phyloP scores from a whole-genome alignment of 2,329 filamentous ascomycete genomes.

The Pseudogymnoascus pannorum region DNA sequence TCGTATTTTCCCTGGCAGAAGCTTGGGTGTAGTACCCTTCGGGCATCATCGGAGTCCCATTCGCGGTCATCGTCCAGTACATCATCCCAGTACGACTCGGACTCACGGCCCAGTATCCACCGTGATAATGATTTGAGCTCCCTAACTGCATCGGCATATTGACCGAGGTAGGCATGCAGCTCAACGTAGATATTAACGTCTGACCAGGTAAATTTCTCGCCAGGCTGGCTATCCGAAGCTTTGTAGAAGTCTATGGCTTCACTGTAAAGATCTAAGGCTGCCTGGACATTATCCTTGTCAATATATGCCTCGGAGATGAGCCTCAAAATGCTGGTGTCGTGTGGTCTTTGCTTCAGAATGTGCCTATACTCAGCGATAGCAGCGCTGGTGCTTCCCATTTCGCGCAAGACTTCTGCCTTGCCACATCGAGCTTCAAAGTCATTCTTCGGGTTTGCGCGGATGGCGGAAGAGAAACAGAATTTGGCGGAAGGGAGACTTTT shows the following conservation, averaged over 20 bases:
- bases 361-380: constrained; percentile 51
- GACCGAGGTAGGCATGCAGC: constrained; percentile 59
- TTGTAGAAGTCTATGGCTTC: constrained; percentile 26
- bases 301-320: constrained; percentile 30
- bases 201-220: constrained; percentile 50
- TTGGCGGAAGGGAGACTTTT: constrained; percentile 47
- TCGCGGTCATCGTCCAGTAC: constrained; percentile 72
- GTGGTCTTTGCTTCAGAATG: constrained; percentile 41
- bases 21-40: constrained; percentile 54
- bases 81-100: constrained; percentile 72
- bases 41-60: constrained; percentile 70
- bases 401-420: constrained; percentile 51
- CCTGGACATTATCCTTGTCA: constrained; percentile 26
- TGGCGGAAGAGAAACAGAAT: constrained; percentile 52
- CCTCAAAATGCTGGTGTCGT: constrained; percentile 36
- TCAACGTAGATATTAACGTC: constrained; percentile 83
- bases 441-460: constrained; percentile 46
- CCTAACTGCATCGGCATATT: constrained; percentile 57
- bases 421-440: constrained; percentile 52
- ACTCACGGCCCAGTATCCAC: constrained; percentile 71
- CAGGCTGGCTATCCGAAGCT: constrained; percentile 10
- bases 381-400: constrained; percentile 45
- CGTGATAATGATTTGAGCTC: constrained; percentile 67
- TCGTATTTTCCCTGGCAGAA: constrained; percentile 52
- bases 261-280: constrained; percentile 29